Base-by-base conservation (phyloP, 768 basidiomycete genomes). In the Tulasnella sp. region DNA sequence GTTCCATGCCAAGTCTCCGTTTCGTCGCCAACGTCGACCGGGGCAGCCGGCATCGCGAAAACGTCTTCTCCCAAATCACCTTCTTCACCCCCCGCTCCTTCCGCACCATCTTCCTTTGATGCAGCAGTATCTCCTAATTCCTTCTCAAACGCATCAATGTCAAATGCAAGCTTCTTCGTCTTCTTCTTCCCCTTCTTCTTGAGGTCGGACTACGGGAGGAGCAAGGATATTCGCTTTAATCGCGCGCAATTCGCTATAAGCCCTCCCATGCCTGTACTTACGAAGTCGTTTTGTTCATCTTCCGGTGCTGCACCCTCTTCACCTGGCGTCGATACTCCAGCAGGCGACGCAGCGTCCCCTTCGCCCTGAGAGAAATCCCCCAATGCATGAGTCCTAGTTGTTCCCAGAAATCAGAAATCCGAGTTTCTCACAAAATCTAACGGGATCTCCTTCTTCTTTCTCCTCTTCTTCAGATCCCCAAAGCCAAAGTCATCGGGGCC, bases 61-160 rank as follows among this genome's bases (percentile, higher is more conserved):
- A 93, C 92, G 86, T 96, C 93, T 7, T 98, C 96, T 8, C 95
- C 97, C 5, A 97, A 89, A 71, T 97, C 95, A 1, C 89, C 90
- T 83, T 87, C 90, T 82, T 95, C 94, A 56, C 85, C 89, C 0
- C 89, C 91, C 0, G 90, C 90, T 72, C 91, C 88, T 21, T 84
- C 83, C 36, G 88, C 85, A 1, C 89, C 85, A 82, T 92, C 93
- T 72, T 84, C 85, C 82, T 83, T 78, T 24, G 76, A 84, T 71
- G 83, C 82, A 74, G 84, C 83, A 24, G 73, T 18, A 56, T 73
- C 76, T 81, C 91, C 91, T 62, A 97, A 87, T 86, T 96, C 95
- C 85, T 95, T 96, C 88, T 97, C 96, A 83, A 98, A 97, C 0
- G 94, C 96, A 84, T 97, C 95, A 83, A 97, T 87, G 84, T 96